Evolutionary conservation across 2,329 filamentous ascomycete species (phyloP), one percentile per base, ranked within the genome.

Genomic region (Sclerotinia sclerotiorum): DNA sequence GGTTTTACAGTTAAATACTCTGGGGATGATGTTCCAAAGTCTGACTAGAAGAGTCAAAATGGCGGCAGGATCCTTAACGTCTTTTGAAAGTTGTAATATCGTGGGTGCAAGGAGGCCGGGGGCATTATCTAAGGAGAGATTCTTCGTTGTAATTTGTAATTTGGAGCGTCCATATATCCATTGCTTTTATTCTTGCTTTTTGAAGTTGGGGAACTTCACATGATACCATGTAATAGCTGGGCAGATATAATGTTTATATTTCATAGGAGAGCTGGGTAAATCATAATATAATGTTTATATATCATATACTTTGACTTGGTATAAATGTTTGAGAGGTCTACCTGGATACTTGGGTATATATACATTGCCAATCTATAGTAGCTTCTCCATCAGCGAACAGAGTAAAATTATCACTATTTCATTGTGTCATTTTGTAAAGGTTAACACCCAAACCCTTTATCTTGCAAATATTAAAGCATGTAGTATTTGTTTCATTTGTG

Each of bases 1-100:
- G 77, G 77, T 15, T 63, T 75, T 48, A 75, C 76, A 58, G 77
- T 78, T 39, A 74, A 74, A 65, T 77, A 78, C 64, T 66, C 72
- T 67, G 67, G 65, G 11, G 52, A 27, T 24, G 66, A 61, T n/a
- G 35, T 13, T 35, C 27, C 35, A 5, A 32, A n/a, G 7, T 19
- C 35, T 15, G 42, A 29, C 5, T 65, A 54, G 27, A 49, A 42
- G 21, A 39, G 11, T 19, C 15, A n/a, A 48, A 27, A 55, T 21
- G n/a, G 48, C 8, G 48, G 29, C 13, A n/a, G 7, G 39, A n/a
- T 21, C 24, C n/a, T 63, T 29, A 6, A 4, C 48, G 8, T 24
- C 5, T 35, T 35, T 27, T 19, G n/a, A 27, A n/a, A 21, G 29
- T 17, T 24, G 57, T 44, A 46, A 63, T 63, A 55, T 29, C 10